These are phyloP conservation scores for Citrus sinensis DNA, from an alignment of 345 rosid genomes.

Conservation along the genomic window DNA sequence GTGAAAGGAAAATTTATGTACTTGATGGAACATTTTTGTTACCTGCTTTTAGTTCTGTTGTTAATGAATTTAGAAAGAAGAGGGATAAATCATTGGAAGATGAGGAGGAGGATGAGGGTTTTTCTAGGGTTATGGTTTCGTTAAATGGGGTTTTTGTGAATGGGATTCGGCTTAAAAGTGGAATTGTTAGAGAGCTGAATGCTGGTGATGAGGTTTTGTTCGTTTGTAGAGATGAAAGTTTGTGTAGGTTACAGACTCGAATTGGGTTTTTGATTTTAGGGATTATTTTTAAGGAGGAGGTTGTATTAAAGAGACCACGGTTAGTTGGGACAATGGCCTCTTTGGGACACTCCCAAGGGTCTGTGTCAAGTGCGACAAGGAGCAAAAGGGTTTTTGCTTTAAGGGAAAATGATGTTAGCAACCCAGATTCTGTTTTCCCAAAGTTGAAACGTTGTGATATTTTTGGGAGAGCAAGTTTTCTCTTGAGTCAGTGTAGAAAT, in stretches of 20 bases:
- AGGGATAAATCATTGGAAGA: conserved; percentile 27
- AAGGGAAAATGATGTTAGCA: conserved; percentile 28
- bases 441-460: conserved; percentile 23
- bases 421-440: conserved; percentile 14
- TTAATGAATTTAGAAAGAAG: conserved; percentile 42
- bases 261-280: conserved; percentile 67
- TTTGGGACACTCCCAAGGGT: conserved; percentile 44
- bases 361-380: conserved; percentile 53
- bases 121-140: conserved; percentile 32
- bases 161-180: conserved; percentile 43
- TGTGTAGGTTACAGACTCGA: conserved; percentile 33
- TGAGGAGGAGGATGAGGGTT: conserved; percentile 18
- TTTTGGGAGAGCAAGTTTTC: conserved; percentile 35
- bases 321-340: conserved; percentile 27
- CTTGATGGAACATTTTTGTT: conserved; percentile 44
- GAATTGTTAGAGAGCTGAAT: conserved; percentile 39
- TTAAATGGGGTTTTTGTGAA: conserved; percentile 70
- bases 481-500: conserved; percentile 50
- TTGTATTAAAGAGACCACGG: conserved; percentile 15
- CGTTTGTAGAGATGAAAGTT: conserved; percentile 47
- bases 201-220: conserved; percentile 76
- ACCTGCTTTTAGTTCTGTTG: conserved; percentile 11
- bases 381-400: conserved; percentile 73
- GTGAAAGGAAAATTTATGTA: conserved; percentile 46
- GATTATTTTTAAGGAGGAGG: conserved; percentile 50